Percentiles rank a stretch among this genome's conserved stretches.
phyloP scores from a whole-genome alignment of 176 grass and related monocot species.

The Urochloa ruziziensis region DNA sequence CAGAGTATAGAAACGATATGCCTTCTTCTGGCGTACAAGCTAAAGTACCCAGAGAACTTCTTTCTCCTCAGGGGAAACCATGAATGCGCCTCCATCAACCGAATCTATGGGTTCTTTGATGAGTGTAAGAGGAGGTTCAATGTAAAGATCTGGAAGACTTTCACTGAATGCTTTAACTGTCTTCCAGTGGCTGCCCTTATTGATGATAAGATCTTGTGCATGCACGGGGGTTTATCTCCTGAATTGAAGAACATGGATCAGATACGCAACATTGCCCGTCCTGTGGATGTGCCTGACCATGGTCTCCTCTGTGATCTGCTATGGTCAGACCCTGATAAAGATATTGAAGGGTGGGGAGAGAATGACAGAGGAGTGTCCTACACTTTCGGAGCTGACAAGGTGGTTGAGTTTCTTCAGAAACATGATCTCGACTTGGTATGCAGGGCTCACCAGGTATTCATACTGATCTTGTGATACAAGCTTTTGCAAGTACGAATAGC shows the following conservation, averaged over 20 bases:
- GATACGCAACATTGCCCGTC: slow-evolving; percentile 62
- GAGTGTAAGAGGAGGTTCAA: slow-evolving; percentile 76
- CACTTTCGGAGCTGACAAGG: slow-evolving; percentile 66
- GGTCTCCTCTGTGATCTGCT: slow-evolving; percentile 70
- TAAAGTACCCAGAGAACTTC: slow-evolving; percentile 66
- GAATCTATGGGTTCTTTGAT: slow-evolving; percentile 78
- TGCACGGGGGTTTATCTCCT: slow-evolving; percentile 78
- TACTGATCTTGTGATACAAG: slow-evolving; percentile 4
- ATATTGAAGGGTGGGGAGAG: slow-evolving; percentile 72
- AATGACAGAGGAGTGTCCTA: slow-evolving; percentile 75
- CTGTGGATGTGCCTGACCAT: slow-evolving; percentile 64
- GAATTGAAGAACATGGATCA: slow-evolving; percentile 67
- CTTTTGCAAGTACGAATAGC: slow-evolving; percentile 13
- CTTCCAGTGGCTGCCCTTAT: slow-evolving; percentile 70
- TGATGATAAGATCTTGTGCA: slow-evolving; percentile 81
- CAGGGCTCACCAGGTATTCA: slow-evolving; percentile 70
- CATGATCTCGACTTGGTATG: slow-evolving; percentile 72
- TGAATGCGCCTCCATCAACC: slow-evolving; percentile 76
- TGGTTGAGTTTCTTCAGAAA: slow-evolving; percentile 62
- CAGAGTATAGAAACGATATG: slow-evolving; percentile 79
- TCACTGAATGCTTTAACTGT: slow-evolving; percentile 78
- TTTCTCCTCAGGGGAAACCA: slow-evolving; percentile 82
- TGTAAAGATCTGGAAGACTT: slow-evolving; percentile 71
- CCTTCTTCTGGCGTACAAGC: slow-evolving; percentile 72
- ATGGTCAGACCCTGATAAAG: slow-evolving; percentile 84